Conservation (phyloP, 1,284 basidiomycete genomes). For the Marasmius fiardii region DNA sequence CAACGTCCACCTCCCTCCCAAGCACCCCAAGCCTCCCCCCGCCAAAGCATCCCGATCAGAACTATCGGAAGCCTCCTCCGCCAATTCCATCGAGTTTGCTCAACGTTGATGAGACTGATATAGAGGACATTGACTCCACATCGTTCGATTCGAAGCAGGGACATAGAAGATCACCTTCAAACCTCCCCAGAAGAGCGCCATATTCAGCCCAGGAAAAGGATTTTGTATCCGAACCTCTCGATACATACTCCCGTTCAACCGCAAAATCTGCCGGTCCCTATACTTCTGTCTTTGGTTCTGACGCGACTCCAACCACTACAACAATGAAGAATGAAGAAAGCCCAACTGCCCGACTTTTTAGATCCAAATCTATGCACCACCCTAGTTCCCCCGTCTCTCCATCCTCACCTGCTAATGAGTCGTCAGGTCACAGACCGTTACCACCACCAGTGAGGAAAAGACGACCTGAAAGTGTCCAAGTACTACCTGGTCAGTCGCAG, state of each 20-base stretch:
- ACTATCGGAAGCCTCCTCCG: slow-evolving; percentile 22
- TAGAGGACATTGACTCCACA: background rate
- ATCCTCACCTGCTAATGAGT: background rate
- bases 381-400: slow-evolving; percentile 36
- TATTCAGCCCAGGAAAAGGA: background rate
- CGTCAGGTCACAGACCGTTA: slow-evolving; percentile 6
- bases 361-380: slow-evolving; percentile 57
- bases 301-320: slow-evolving; percentile 2
- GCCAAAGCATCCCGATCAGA: slow-evolving; percentile 57
- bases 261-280: slow-evolving; percentile 12
- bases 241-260: background rate
- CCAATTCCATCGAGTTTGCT: slow-evolving; percentile 13
- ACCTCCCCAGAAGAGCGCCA: background rate
- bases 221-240: background rate
- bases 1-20: slow-evolving; percentile 30
- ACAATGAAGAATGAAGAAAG: slow-evolving; percentile 16
- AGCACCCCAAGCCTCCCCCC: slow-evolving; percentile 47
- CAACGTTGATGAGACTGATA: background rate
- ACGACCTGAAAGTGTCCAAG: slow-evolving; percentile 63
- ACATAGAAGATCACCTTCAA: slow-evolving; percentile 6
- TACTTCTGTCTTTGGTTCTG: slow-evolving; percentile 3
- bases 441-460: slow-evolving; percentile 46
- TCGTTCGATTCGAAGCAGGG: background rate
- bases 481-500: slow-evolving; percentile 18
- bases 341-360: slow-evolving; percentile 36